Percentiles rank a stretch among this genome's conserved stretches.
Evolutionary conservation across 352 stramenopile genomes (phyloP).

Genomic region (Blastocystis sp.): DNA sequence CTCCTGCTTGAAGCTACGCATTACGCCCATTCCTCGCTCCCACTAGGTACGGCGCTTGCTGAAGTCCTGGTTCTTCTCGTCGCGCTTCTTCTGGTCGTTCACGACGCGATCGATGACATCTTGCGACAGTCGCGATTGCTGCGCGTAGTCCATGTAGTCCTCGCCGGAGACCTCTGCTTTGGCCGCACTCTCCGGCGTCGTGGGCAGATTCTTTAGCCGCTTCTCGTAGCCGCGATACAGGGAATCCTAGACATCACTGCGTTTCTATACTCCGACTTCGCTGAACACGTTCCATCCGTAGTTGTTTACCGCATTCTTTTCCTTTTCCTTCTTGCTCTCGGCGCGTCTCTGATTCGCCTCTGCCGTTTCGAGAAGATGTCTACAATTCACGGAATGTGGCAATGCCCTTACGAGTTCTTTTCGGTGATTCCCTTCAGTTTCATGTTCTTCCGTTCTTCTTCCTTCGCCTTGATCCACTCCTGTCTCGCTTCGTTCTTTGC

Average conservation of each 20-base stretch:
- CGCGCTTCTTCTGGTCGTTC: constrained; percentile 30
- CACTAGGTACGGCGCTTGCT: constrained; percentile 65
- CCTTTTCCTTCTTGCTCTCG: constrained; percentile 59
- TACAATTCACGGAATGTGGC: not conserved
- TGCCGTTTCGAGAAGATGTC: constrained; percentile 61
- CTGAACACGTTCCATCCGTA: constrained; percentile 69
- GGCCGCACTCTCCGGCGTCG: constrained; percentile 38
- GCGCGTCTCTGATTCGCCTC: constrained; percentile 15
- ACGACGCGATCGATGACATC: constrained; percentile 51
- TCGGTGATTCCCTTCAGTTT: constrained; percentile 66
- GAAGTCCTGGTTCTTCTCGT: constrained; percentile 55
- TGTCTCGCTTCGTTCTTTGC: constrained; percentile 36
- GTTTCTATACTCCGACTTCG: not conserved
- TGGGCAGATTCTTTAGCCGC: constrained; percentile 53
- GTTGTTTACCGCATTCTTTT: constrained; percentile 57
- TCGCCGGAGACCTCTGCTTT: not conserved
- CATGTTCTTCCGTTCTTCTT: constrained; percentile 52
- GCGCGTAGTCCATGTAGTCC: constrained; percentile 20
- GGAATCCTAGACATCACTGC: constrained; percentile 42
- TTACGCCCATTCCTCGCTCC: not conserved
- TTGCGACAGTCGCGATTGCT: constrained; percentile 21
- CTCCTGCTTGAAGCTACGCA: constrained; percentile 77
- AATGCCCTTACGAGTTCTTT: constrained; percentile 36
- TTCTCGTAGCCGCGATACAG: constrained; percentile 69
- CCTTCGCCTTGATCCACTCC: constrained; percentile 40